These are phyloP conservation scores for Paraphoma sp. DNA, from an alignment of 2,329 filamentous ascomycete genomes.

Conservation along the genomic window DNA sequence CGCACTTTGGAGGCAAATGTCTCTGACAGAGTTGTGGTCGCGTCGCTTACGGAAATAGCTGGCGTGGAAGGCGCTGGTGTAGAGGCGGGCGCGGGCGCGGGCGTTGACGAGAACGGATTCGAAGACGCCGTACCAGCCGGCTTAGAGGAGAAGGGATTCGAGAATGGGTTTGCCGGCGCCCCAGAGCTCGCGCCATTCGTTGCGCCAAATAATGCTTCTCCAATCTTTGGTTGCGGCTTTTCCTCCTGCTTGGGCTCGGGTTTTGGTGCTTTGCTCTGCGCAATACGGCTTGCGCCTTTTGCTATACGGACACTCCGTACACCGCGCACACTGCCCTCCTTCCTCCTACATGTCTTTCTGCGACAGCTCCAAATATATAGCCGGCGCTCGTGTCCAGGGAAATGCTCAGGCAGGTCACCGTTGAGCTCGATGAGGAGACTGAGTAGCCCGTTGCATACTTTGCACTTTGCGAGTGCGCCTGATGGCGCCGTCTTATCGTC, in stretches of 20 bases:
- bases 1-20: constrained; percentile 76
- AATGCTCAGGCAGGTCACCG: constrained; percentile 84
- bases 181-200: constrained; percentile 49
- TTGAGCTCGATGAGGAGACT: constrained; percentile 88
- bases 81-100: constrained; percentile 9
- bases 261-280: constrained; percentile 21
- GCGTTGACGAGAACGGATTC: constrained; percentile 63
- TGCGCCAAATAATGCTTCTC: constrained; percentile 74
- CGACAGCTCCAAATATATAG: constrained; percentile 87
- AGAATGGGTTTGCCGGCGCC: constrained; percentile 37
- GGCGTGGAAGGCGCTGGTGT: constrained; percentile 53
- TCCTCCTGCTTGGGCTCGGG: constrained; percentile 33
- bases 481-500: constrained; percentile 74
- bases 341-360: constrained; percentile 78
- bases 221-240: constrained; percentile 59
- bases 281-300: constrained; percentile 41
- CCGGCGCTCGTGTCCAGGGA: constrained; percentile 85
- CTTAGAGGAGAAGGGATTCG: constrained; percentile 67
- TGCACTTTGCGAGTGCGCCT: constrained; percentile 81
- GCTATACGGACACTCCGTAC: constrained; percentile 71
- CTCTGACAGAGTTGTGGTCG: constrained; percentile 67
- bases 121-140: constrained; percentile 38
- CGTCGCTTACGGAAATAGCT: constrained; percentile 36
- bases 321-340: constrained; percentile 79
- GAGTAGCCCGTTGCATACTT: constrained; percentile 84